Base-by-base conservation (phyloP, 2,329 filamentous ascomycete species). In the Cytospora piceicola region DNA sequence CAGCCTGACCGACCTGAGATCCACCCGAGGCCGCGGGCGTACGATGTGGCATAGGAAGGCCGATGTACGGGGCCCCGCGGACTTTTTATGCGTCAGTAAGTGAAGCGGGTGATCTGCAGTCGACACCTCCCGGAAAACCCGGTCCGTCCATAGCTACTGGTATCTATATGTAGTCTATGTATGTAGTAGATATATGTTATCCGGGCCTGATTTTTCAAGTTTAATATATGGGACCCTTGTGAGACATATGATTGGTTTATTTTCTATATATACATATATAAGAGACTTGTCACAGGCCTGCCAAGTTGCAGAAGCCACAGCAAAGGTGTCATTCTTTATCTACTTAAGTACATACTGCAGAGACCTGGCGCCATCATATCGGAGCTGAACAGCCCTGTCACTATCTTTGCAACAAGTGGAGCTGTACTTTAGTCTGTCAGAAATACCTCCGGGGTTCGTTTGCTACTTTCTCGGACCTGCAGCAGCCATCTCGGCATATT, bases 351-450 rank as follows among this genome's bases (percentile, higher is more conserved):
- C n/a, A n/a, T n/a, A 20, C 11, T 42, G 39, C 39, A 6, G 17
- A 42, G 17, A 42, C 39, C 39, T 42, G 39, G 39, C 39, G 17
- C 20, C n/a, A 17, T 49, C 56, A 46, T 64, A 24, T 52, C 53
- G 55, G 56, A 60, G 56, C 56, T 49, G 56, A 54, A 49, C 49
- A 64, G 62, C 56, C 62, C 60, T 49, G 27, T 51, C 30, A 53
- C n/a, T 36, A 32, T 51, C 22, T 42, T n/a, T 3, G 20, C 20
- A 27, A 42, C 36, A 42, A 12, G 2, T 17, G 34, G 11, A 42
- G 39, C 39, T 42, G 17, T 42, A 42, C 39, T 42, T 4, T 42
- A 42, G 6, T 17, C 39, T 42, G 39, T 42, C 39, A 42, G 39
- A n/a, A 42, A n/a, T 20, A 17, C 15, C 39, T 6, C 17, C 17